Evolutionary conservation across 179 eudicot genomes (phyloP).

Genomic region (Gypsophila paniculata): DNA sequence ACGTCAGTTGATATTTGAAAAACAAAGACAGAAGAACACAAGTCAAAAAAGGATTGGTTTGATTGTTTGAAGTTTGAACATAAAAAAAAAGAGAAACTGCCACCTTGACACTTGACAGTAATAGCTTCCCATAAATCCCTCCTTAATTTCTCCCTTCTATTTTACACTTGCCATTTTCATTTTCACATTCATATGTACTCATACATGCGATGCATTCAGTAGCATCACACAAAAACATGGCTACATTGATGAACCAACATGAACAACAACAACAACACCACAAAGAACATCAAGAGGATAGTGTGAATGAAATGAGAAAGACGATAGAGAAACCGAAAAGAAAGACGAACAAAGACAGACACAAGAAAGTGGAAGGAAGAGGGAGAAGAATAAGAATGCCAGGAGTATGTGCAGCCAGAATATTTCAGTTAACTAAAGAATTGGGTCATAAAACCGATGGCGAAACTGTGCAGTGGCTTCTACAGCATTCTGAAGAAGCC

Average conservation of each 20-base stretch:
- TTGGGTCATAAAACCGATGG: slow-evolving; percentile 39
- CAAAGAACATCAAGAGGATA: slow-evolving; percentile 18
- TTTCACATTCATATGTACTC: too few species aligned
- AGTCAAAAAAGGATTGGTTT: slow-evolving; percentile 16
- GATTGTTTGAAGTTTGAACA: too few species aligned
- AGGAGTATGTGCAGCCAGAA: slow-evolving; percentile 46
- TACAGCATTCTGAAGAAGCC: slow-evolving; percentile 28
- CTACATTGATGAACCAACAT: slow-evolving; percentile 22
- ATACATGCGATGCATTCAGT: slow-evolving; percentile 24
- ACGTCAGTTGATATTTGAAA: slow-evolving; percentile 10
- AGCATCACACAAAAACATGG: slow-evolving; percentile 21
- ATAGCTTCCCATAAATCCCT: not conserved
- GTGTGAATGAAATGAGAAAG: slow-evolving; percentile 3
- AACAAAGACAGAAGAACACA: slow-evolving; percentile 11
- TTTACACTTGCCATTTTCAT: not conserved
- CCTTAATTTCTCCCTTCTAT: not conserved
- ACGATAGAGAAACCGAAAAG: slow-evolving; percentile 28
- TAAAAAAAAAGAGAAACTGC: too few species aligned
- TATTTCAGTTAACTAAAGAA: slow-evolving; percentile 51
- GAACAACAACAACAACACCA: slow-evolving; percentile 10
- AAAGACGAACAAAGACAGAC: slow-evolving; percentile 48
- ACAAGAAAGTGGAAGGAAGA: slow-evolving; percentile 55
- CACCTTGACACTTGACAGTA: too few species aligned
- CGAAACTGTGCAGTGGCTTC: slow-evolving; percentile 26
- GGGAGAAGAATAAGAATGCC: slow-evolving; percentile 56